Evolutionary conservation across 179 eudicot genomes (phyloP).

Genomic region (Corrigiola litoralis): DNA sequence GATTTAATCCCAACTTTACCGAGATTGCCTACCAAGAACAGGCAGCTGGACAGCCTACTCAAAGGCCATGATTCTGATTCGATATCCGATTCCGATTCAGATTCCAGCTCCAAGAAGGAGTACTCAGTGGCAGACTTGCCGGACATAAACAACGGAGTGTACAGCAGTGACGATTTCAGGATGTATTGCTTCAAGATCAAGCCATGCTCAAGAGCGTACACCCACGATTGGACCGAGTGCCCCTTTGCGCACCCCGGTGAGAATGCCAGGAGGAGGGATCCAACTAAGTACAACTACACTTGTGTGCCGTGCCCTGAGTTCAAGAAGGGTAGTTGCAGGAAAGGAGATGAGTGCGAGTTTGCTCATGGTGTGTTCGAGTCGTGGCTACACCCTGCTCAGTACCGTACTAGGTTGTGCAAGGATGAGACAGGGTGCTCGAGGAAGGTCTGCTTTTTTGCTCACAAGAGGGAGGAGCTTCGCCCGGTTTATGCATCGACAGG

Average conservation of each 20-base stretch:
- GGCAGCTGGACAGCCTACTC: slow-evolving; percentile 21
- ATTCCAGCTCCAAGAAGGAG: slow-evolving; percentile 17
- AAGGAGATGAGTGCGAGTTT: slow-evolving; percentile 42
- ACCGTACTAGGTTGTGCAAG: slow-evolving; percentile 38
- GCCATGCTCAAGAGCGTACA: slow-evolving; percentile 84
- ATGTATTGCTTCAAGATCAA: slow-evolving; percentile 85
- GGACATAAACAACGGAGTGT: slow-evolving; percentile 70
- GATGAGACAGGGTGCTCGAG: slow-evolving; percentile 40
- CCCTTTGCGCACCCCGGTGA: slow-evolving; percentile 95
- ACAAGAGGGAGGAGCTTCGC: slow-evolving; percentile 37
- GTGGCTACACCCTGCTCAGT: slow-evolving; percentile 50
- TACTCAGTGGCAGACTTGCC: slow-evolving; percentile 32
- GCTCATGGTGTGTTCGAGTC: slow-evolving; percentile 51
- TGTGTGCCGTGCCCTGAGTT: slow-evolving; percentile 53
- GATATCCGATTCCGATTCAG: neutral
- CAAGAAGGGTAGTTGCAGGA: slow-evolving; percentile 41
- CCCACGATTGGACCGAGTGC: slow-evolving; percentile 97
- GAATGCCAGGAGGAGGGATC: slow-evolving; percentile 60
- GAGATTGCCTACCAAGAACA: slow-evolving; percentile 6
- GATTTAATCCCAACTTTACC: slow-evolving; percentile 44
- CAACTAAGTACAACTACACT: slow-evolving; percentile 35
- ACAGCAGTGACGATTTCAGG: slow-evolving; percentile 74
- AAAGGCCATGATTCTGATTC: slow-evolving; percentile 15
- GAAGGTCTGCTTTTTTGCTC: slow-evolving; percentile 43
- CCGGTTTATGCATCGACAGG: slow-evolving; percentile 48